Evolutionary conservation across 2,329 filamentous ascomycete genomes (phyloP).

Genomic region (Alternaria atra): DNA sequence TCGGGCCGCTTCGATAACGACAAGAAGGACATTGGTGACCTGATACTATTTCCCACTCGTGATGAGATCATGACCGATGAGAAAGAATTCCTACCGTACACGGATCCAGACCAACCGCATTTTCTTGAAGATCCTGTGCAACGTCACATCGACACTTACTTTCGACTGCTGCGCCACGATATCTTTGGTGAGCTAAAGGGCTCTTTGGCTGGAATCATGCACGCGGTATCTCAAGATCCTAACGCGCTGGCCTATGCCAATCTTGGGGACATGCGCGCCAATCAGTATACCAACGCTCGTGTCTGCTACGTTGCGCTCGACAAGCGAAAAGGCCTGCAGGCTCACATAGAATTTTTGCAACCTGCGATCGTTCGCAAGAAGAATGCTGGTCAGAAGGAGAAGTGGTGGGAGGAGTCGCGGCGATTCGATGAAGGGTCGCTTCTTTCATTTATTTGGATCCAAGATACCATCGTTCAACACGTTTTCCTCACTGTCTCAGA

Average conservation of each 20-base stretch:
- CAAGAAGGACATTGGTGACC: conserved; percentile 38
- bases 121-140: conserved; percentile 32
- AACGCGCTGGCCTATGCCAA: conserved; percentile 14
- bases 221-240: conserved; percentile 15
- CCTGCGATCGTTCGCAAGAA: conserved; percentile 23
- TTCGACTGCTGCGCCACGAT: conserved; percentile 46
- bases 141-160: conserved; percentile 46
- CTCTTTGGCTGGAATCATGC: conserved; percentile 31
- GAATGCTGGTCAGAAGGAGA: conserved; percentile 13
- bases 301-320: conserved; percentile 30
- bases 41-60: conserved; percentile 45
- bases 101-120: conserved; percentile 39
- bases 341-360: conserved; percentile 34
- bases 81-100: conserved; percentile 48
- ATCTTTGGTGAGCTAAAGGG: conserved; percentile 44
- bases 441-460: conserved; percentile 35
- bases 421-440: conserved; percentile 36
- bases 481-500: conserved; percentile 37
- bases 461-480: conserved; percentile 27
- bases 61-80: conserved; percentile 50
- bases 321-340: conserved; percentile 28
- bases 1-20: conserved; percentile 46
- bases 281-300: conserved; percentile 29
- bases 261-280: conserved; percentile 29
- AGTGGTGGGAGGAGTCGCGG: conserved; percentile 44